Evolutionary conservation across 352 stramenopile genomes (phyloP), one percentile per base, ranked within the genome.

Genomic region (Phytophthora lateralis): DNA sequence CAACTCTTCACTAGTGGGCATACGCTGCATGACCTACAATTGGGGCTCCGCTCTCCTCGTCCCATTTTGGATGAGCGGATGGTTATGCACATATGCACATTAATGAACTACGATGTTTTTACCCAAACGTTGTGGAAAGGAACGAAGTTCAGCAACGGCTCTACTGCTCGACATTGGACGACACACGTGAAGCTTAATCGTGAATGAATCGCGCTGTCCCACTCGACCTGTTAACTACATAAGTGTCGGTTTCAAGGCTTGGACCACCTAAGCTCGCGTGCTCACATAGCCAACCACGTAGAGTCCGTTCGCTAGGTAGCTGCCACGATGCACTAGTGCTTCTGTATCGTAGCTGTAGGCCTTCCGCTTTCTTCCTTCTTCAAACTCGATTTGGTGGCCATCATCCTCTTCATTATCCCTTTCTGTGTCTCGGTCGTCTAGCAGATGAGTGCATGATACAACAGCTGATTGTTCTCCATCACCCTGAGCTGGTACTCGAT

Each of bases 241-340:
- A 12, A 72, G 51, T 26, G 46, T 32, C 26, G 63, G 63, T 4
- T 60, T 48, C 21, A 68, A 54, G 26, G 68, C 64, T 47, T 32
- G 48, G 10, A 75, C 30, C 6, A 90, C 46, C 20, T 84, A 37
- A 0, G 71, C 83, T 8, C 70, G 68, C 83, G 89, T 91, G 3
- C 70, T 71, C 2, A 89, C 76, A 20, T 80, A 73, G 0, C 84
- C 66, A 12, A 81, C 58, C 8, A 92, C 53, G 3, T 86, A 68
- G 15, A 84, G 65, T 8, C 81, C 81, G 30, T 82, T 89, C 5
- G 60, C 62, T 8, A 74, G 73, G 57, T 87, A 88, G 50, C 77
- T 90, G 2, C 77, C 81, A 20, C 70, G 75, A 49, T 89, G 77
- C 0, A 92, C 45, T 14, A 78, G 48, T 48, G 90, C 81, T 10